Percentiles rank a stretch among this genome's conserved stretches.
These are phyloP conservation scores for Datura wrightii DNA, from an alignment of 257 asterid genomes.

Conservation along the genomic window DNA sequence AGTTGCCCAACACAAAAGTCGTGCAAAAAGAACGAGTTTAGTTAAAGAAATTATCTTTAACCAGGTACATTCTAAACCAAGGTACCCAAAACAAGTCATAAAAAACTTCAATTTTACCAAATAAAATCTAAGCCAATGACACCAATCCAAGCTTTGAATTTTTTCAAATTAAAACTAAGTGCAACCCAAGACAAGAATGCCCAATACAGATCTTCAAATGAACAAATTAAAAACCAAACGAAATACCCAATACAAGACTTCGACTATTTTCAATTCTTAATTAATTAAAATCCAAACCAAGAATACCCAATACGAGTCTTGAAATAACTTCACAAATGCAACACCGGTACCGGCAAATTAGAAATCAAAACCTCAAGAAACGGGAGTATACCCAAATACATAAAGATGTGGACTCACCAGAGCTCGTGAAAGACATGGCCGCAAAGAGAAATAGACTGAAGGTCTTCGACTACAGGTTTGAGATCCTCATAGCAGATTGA, in stretches of 20 bases:
- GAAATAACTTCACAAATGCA: not conserved
- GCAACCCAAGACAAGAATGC: not conserved
- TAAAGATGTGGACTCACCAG: conserved; percentile 52
- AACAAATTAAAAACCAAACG: not conserved
- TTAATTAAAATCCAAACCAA: not conserved
- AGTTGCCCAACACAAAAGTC: not conserved
- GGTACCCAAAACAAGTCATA: not conserved
- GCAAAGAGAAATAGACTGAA: conserved; percentile 83
- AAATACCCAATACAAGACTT: not conserved
- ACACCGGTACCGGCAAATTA: not conserved
- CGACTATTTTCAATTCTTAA: not conserved
- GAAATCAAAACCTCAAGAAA: not conserved
- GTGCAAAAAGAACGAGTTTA: not conserved
- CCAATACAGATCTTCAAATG: not conserved
- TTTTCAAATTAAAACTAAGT: not conserved
- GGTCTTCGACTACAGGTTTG: conserved; percentile 84
- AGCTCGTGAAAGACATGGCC: conserved; percentile 99
- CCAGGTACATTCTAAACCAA: not conserved
- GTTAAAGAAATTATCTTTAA: conserved; percentile 1
- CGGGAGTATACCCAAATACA: not conserved
- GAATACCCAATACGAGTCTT: not conserved
- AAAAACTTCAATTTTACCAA: not conserved
- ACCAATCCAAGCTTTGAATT: not conserved
- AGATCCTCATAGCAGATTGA: conserved; percentile 96
- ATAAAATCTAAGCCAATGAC: not conserved